Percentiles rank a stretch among this genome's conserved stretches.
phyloP scores from a whole-genome alignment of 345 rosid species.

The Sonneratia alba region DNA sequence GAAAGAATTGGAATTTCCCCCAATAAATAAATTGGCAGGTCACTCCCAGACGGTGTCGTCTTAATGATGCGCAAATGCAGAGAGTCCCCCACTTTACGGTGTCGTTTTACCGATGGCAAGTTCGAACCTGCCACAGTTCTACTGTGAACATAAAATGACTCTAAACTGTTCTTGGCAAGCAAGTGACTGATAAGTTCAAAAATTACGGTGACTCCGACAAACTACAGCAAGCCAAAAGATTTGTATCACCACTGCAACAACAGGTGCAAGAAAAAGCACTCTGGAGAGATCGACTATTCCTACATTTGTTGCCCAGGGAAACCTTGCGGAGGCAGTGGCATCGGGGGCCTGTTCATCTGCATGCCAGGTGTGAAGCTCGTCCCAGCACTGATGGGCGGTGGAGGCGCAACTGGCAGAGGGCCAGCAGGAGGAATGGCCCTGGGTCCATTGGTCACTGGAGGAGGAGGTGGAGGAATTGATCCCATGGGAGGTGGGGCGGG shows the following conservation, averaged over 20 bases:
- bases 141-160: neutral
- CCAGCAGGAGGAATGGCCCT: constrained; percentile 67
- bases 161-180: neutral
- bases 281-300: constrained; percentile 3
- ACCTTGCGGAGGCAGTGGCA: constrained; percentile 38
- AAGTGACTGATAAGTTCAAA: neutral
- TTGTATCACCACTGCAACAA: neutral
- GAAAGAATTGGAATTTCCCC: neutral
- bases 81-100: too few species aligned
- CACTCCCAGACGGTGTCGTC: neutral
- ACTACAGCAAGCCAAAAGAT: neutral
- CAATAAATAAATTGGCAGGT: neutral
- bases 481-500: constrained; percentile 59
- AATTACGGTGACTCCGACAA: neutral
- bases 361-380: constrained; percentile 51
- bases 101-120: too few species aligned
- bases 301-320: constrained; percentile 49
- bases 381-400: constrained; percentile 64
- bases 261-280: neutral
- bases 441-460: constrained; percentile 65
- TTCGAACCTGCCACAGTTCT: too few species aligned
- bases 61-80: neutral
- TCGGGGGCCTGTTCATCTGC: constrained; percentile 40
- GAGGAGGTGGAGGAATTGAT: constrained; percentile 65
- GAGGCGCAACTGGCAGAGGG: constrained; percentile 55